Conservation (phyloP, 1,139 yeast genomes). For the Debaryomyces singareniensis region DNA sequence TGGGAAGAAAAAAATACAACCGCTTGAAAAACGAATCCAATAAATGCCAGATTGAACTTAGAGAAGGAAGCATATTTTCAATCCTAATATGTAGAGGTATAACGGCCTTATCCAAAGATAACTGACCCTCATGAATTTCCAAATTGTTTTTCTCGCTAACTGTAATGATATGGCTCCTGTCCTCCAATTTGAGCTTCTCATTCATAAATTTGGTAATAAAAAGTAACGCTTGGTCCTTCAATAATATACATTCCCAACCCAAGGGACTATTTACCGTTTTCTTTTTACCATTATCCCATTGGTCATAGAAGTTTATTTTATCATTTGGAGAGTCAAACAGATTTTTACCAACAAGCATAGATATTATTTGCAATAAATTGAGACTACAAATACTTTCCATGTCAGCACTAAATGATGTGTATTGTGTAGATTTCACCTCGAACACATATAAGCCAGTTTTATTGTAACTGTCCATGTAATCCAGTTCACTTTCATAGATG, state of each 20-base stretch:
- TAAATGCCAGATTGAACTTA: constrained; percentile 25
- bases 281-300: background rate
- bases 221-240: constrained; percentile 3
- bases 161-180: constrained; percentile 1
- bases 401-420: background rate
- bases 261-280: constrained; percentile 1
- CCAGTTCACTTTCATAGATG: background rate
- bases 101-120: background rate
- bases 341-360: background rate
- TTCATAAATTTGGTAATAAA: too few relatives aligned
- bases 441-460: background rate
- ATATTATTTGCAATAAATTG: background rate
- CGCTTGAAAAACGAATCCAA: constrained; percentile 22
- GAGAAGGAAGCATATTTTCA: constrained; percentile 26
- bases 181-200: too few relatives aligned
- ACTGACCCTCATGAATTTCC: background rate
- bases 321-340: background rate
- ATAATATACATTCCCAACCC: constrained; percentile 4
- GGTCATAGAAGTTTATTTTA: background rate
- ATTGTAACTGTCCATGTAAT: background rate
- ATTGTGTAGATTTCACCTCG: background rate
- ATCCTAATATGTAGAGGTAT: constrained; percentile 10
- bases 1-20: constrained; percentile 18
- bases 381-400: background rate
- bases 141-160: background rate